These are phyloP conservation scores for Exsudoporus frostii DNA, from an alignment of 768 basidiomycete species.

Conservation along the genomic window DNA sequence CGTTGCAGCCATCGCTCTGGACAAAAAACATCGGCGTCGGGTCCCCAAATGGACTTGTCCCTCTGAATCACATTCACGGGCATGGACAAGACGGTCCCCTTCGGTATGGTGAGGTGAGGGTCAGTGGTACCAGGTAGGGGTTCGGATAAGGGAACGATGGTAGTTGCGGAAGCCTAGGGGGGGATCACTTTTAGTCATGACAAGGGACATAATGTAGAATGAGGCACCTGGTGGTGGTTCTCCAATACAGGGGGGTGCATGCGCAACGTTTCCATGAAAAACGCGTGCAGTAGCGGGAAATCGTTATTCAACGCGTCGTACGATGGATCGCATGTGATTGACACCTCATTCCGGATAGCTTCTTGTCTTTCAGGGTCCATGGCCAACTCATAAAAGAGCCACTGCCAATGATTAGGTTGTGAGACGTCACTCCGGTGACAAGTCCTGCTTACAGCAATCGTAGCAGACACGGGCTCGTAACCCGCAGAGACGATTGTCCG, in stretches of 20 bases:
- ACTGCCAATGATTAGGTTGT: constrained; percentile 36
- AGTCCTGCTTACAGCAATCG: constrained; percentile 28
- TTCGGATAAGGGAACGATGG: constrained; percentile 51
- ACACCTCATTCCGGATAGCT: constrained; percentile 54
- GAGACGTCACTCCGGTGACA: neutral
- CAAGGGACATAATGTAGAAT: neutral
- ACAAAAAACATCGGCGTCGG: constrained; percentile 53
- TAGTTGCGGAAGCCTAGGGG: constrained; percentile 47
- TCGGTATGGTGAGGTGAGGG: constrained; percentile 47
- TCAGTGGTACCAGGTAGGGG: constrained; percentile 46
- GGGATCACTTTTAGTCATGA: constrained; percentile 1
- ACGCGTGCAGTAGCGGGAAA: constrained; percentile 56
- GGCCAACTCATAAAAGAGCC: constrained; percentile 64
- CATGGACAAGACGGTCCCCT: constrained; percentile 53
- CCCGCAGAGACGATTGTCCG: constrained; percentile 62
- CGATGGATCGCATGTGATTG: constrained; percentile 43
- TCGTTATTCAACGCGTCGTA: constrained; percentile 49
- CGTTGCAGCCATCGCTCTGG: constrained; percentile 62
- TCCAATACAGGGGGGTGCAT: constrained; percentile 61
- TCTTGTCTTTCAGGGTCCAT: constrained; percentile 49
- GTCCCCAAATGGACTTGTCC: constrained; percentile 55
- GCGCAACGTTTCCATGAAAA: constrained; percentile 59
- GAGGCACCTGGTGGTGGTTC: constrained; percentile 57
- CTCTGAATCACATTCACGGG: constrained; percentile 57
- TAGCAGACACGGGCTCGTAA: constrained; percentile 38